phyloP scores from a whole-genome alignment of 305 asterid genomes.

The Fraxinus baroniana region DNA sequence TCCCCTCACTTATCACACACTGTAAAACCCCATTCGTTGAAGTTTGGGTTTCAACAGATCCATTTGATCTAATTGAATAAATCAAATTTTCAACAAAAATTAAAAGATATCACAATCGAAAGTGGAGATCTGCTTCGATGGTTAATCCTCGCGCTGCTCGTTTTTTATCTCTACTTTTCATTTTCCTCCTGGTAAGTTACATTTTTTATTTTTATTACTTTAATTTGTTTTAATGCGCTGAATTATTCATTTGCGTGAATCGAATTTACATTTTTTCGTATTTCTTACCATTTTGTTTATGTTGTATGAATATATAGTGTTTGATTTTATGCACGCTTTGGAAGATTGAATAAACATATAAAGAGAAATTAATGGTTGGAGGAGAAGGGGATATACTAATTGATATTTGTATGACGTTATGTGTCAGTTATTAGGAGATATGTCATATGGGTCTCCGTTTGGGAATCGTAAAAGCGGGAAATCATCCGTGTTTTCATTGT shows the following conservation, averaged over 20 bases:
- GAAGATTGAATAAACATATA: not conserved
- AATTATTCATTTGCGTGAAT: not conserved
- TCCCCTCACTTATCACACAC: not conserved
- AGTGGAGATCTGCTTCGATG: slow-evolving; percentile 49
- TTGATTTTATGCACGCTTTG: not conserved
- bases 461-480: slow-evolving; percentile 59
- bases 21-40: not conserved
- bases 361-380: slow-evolving; percentile 3
- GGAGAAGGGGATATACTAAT: slow-evolving; percentile 14
- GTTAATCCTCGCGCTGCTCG: slow-evolving; percentile 33
- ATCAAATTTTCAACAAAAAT: not conserved
- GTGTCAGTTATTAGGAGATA: slow-evolving; percentile 51
- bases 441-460: slow-evolving; percentile 58
- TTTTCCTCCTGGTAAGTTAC: slow-evolving; percentile 43
- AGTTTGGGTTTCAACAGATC: slow-evolving; percentile 3
- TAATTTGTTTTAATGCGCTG: not conserved
- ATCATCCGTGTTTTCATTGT: slow-evolving; percentile 80
- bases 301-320: slow-evolving; percentile 13
- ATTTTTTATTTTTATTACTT: not conserved
- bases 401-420: slow-evolving; percentile 19
- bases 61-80: not conserved
- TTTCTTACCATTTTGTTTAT: slow-evolving; percentile 5
- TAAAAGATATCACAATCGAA: slow-evolving; percentile 21
- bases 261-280: not conserved
- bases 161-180: slow-evolving; percentile 23